Conservation (phyloP, 1,284 basidiomycete species). For the Cryptococcus jaspeensis region DNA sequence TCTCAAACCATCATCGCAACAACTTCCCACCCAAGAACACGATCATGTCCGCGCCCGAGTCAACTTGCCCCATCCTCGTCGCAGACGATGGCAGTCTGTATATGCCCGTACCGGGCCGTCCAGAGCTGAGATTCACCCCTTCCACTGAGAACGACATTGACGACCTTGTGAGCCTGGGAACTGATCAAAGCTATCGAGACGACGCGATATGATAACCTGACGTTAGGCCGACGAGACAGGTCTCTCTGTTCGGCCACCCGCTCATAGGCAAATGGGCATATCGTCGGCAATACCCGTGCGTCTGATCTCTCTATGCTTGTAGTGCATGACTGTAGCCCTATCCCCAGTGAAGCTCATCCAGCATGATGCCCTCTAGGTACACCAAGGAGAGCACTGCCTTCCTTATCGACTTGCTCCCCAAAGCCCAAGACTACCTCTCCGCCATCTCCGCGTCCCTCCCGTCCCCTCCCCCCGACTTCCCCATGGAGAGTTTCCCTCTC, state of each 20-base stretch:
- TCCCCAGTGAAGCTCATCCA: too few relatives aligned
- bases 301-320: too few relatives aligned
- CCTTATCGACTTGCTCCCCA: neutral
- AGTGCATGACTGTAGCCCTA: too few relatives aligned
- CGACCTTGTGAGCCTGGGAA: neutral
- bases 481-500: neutral
- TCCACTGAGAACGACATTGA: neutral
- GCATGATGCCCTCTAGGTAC: neutral
- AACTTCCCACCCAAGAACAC: too few relatives aligned
- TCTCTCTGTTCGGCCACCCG: neutral
- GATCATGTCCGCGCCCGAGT: neutral
- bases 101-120: neutral
- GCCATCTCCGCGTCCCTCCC: neutral
- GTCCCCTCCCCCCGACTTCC: neutral
- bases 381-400: neutral
- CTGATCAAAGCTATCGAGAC: neutral
- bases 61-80: neutral
- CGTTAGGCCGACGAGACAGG: neutral
- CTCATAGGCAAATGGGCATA: neutral
- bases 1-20: too few relatives aligned
- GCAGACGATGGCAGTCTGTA: neutral
- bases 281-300: neutral
- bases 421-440: neutral
- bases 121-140: neutral
- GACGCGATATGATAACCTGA: too few relatives aligned